A percentile compares a stretch with the other conserved stretches of the same genome.
Conservation (phyloP, 768 basidiomycete genomes). For the Tricholoma flavovirens region DNA sequence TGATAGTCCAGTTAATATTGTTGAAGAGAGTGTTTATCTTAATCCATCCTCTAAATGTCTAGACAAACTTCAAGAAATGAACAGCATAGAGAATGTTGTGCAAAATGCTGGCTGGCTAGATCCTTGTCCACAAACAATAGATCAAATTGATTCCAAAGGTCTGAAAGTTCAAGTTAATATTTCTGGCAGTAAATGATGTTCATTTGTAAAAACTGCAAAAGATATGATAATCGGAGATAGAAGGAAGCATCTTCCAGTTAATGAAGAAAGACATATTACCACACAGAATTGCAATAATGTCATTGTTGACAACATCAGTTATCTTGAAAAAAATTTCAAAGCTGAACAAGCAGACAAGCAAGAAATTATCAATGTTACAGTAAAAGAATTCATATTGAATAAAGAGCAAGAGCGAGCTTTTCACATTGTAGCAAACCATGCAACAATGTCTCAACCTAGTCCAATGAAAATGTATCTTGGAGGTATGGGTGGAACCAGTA, state of each 20-base stretch:
- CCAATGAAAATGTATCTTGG: constrained; percentile 21
- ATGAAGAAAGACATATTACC: neutral
- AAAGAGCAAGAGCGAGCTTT: constrained; percentile 21
- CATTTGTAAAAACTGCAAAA: neutral
- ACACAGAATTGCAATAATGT: neutral
- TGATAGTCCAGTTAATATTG: no score
- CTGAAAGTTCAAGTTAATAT: neutral
- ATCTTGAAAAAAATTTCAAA: neutral
- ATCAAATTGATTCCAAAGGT: neutral
- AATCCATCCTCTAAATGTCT: neutral
- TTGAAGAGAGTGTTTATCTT: no score
- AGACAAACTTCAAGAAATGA: neutral
- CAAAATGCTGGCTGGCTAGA: neutral
- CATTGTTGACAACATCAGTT: neutral
- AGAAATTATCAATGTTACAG: neutral
- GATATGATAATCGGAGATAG: neutral
- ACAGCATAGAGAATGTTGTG: neutral
- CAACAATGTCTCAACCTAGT: neutral
- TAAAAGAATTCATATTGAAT: constrained; percentile 13
- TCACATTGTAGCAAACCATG: constrained; percentile 17
- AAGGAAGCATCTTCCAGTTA: neutral
- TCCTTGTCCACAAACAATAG: neutral
- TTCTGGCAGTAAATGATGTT: neutral
- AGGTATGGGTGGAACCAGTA: constrained; percentile 25
- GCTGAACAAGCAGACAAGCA: no score